phyloP scores from a whole-genome alignment of 768 basidiomycete genomes.

The Naganishia antarctica region DNA sequence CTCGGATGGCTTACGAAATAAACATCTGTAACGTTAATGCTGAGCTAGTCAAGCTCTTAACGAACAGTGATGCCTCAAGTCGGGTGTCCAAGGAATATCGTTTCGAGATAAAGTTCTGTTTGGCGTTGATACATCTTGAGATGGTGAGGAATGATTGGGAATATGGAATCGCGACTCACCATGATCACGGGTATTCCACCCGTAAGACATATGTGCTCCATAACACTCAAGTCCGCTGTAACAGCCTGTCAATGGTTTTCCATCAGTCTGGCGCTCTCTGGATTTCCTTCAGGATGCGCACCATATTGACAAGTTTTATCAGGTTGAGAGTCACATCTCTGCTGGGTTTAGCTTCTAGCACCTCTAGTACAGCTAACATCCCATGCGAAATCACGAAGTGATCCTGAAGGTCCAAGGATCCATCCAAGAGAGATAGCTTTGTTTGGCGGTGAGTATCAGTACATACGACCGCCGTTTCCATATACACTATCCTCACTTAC shows the following conservation, averaged over 20 bases:
- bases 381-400: constrained; percentile 91
- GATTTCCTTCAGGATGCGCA: constrained; percentile 47
- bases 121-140: background rate
- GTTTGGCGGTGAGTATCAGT: background rate
- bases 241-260: constrained; percentile 50
- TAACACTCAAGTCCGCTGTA: constrained; percentile 67
- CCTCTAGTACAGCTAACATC: constrained; percentile 88
- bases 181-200: constrained; percentile 93
- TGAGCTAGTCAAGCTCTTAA: constrained; percentile 79
- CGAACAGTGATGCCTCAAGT: constrained; percentile 90
- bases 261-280: no score
- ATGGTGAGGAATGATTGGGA: no score
- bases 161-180: constrained; percentile 46
- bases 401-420: constrained; percentile 74
- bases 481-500: constrained; percentile 54
- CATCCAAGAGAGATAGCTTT: constrained; percentile 73
- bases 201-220: constrained; percentile 87
- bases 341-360: constrained; percentile 78
- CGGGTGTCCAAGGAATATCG: constrained; percentile 89
- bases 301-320: constrained; percentile 82
- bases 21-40: constrained; percentile 96
- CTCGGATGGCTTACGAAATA: constrained; percentile 69
- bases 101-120: constrained; percentile 78
- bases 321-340: constrained; percentile 80
- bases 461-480: background rate